Evolutionary conservation across 345 rosid species (phyloP).

Genomic region (Citrus maxima): DNA sequence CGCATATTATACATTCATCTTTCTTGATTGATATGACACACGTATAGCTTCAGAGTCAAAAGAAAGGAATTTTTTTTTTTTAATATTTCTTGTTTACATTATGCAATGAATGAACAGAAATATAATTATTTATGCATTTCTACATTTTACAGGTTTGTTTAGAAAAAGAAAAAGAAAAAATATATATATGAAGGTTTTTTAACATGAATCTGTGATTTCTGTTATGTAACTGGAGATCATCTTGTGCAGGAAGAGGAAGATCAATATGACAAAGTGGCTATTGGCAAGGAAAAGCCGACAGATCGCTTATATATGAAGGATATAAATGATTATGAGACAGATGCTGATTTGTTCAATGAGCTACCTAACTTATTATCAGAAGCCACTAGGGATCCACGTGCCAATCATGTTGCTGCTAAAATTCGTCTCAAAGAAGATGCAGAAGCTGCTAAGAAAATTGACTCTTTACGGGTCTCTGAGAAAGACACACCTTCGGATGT

Average conservation of each 20-base stretch:
- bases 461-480: slow-evolving; percentile 51
- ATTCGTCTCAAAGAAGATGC: slow-evolving; percentile 74
- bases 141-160: no score
- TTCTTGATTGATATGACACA: neutral
- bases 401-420: slow-evolving; percentile 61
- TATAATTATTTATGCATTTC: neutral
- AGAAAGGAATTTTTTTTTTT: neutral
- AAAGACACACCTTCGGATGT: slow-evolving; percentile 11
- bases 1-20: neutral
- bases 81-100: neutral
- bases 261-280: slow-evolving; percentile 57
- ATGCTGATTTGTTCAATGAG: slow-evolving; percentile 39
- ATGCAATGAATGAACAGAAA: neutral
- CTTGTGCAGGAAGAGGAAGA: slow-evolving; percentile 78
- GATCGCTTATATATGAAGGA: slow-evolving; percentile 46
- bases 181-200: neutral
- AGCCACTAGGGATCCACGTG: slow-evolving; percentile 63
- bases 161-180: no score
- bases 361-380: slow-evolving; percentile 47
- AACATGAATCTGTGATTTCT: neutral
- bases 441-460: slow-evolving; percentile 57
- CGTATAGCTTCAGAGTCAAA: neutral
- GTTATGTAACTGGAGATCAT: neutral
- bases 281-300: slow-evolving; percentile 33
- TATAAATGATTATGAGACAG: slow-evolving; percentile 46